Conservation (phyloP, 371 early-diverging fungal species). For the Actinomortierella wolfii region DNA sequence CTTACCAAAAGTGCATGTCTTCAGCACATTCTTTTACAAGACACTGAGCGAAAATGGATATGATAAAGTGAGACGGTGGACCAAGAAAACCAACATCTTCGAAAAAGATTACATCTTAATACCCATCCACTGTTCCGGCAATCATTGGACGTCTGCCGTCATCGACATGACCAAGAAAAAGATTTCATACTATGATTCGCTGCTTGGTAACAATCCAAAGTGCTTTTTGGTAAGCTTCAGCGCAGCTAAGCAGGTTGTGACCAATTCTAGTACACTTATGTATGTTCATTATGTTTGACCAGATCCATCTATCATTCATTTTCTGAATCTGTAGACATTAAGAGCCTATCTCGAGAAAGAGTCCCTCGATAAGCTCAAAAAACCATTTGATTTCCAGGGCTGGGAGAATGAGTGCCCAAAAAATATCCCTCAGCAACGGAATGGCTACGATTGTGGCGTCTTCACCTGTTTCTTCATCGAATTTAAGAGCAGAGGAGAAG, state of each 20-base stretch:
- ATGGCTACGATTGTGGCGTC: conserved; percentile 98
- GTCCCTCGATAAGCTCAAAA: conserved; percentile 72
- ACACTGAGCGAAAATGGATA: conserved; percentile 75
- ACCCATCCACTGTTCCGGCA: conserved; percentile 84
- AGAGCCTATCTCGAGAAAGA: conserved; percentile 76
- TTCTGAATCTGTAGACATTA: conserved; percentile 54
- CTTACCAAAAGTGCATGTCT: conserved; percentile 73
- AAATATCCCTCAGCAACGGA: conserved; percentile 84
- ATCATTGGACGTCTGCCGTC: conserved; percentile 89
- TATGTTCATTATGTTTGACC: too few species aligned
- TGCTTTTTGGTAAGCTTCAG: conserved; percentile 50
- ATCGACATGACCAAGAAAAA: conserved; percentile 75
- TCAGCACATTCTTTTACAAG: conserved; percentile 89
- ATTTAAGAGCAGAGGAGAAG: conserved; percentile 56
- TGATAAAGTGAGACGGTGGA: conserved; percentile 81
- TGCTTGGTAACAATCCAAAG: conserved; percentile 65
- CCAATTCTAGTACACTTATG: conserved; percentile 7
- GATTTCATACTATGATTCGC: conserved; percentile 87
- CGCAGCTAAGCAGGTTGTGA: conserved; percentile 8
- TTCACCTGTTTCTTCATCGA: conserved; percentile 94
- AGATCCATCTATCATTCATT: not conserved
- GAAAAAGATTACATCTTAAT: conserved; percentile 78
- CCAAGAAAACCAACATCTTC: conserved; percentile 82
- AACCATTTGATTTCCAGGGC: conserved; percentile 58
- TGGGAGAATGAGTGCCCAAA: conserved; percentile 76